A percentile compares a stretch with the other conserved stretches of the same genome.
phyloP scores from a whole-genome alignment of 140 eudicot species.

The Ambrosia hybrid region DNA sequence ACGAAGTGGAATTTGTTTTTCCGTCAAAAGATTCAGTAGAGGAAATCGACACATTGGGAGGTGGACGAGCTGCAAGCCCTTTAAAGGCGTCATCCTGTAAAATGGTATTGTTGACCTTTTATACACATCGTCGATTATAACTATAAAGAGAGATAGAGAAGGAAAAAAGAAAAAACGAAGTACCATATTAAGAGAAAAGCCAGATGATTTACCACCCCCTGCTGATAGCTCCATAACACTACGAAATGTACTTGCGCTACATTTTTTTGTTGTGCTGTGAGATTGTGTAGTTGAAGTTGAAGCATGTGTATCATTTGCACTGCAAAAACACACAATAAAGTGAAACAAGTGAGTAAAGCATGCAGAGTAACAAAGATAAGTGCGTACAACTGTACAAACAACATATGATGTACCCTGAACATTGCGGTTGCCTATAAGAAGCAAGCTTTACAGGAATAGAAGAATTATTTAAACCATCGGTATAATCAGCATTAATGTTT shows the following conservation, averaged over 20 bases:
- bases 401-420: slow-evolving; percentile 36
- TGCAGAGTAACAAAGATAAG: background rate
- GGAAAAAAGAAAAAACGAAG: background rate
- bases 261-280: slow-evolving; percentile 30
- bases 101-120: background rate
- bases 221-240: slow-evolving; percentile 60
- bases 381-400: background rate
- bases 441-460: slow-evolving; percentile 24
- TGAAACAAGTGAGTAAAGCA: slow-evolving; percentile 8
- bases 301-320: slow-evolving; percentile 26
- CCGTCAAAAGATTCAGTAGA: slow-evolving; percentile 32
- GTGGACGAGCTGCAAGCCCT: slow-evolving; percentile 54
- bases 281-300: slow-evolving; percentile 22
- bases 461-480: slow-evolving; percentile 29
- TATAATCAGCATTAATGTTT: slow-evolving; percentile 28
- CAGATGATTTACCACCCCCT: slow-evolving; percentile 49
- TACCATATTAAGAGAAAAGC: slow-evolving; percentile 64
- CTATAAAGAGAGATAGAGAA: background rate
- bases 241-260: slow-evolving; percentile 43
- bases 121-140: background rate
- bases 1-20: slow-evolving; percentile 23
- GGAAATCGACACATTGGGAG: slow-evolving; percentile 38
- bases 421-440: slow-evolving; percentile 35
- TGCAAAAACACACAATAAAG: slow-evolving; percentile 32
- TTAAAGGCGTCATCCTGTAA: slow-evolving; percentile 66